Evolutionary conservation across 805 yeast genomes (phyloP), one percentile per base, ranked within the genome.

Genomic region (Schwanniomyces vanrijiae): DNA sequence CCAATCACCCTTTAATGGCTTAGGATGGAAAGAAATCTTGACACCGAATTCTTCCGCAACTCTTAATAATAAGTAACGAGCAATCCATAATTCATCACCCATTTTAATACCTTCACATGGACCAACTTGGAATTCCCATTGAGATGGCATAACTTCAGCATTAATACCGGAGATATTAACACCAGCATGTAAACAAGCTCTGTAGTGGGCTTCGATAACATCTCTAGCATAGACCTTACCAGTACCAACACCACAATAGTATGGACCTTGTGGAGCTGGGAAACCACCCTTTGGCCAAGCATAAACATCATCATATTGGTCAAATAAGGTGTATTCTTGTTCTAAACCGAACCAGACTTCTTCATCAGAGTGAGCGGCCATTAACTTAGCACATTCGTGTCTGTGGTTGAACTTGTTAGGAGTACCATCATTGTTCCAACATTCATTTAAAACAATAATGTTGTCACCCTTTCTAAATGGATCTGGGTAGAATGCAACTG

Each of bases 221-320:
- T 94, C 99, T 78, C 99, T 84, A 65, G 97, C 96, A 71, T 86
- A 89, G 55, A 92, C 99, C 78, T 90, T 91, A 67, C 97, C 97
- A 62, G 97, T 82, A 76, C 99, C 99, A 56, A 94, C 99, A 84
- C 98, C 99, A 81, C 99, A 94, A 85, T 94, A 94, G 87, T 94
- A 94, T 53, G 99, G 99, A 58, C 99, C 99, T 78, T 94, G 99
- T 56, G 99, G 98, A 60, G 96, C 98, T 69, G 99, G 99, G 95
- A 82, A 94, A 54, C 98, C 99, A 62, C 97, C 97, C 80, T 88
- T 85, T 73, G 99, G 99, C 99, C 99, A 94, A 56, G 96, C 98
- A 74, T 91, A 94, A 53, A 87, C 90, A 63, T 86, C 76, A 71
- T 88, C 96, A 63, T 73, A 86, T 70, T 88, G 86, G 73, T 94